Conservation (phyloP, 768 basidiomycete species). For the Rhizopogon sp. region DNA sequence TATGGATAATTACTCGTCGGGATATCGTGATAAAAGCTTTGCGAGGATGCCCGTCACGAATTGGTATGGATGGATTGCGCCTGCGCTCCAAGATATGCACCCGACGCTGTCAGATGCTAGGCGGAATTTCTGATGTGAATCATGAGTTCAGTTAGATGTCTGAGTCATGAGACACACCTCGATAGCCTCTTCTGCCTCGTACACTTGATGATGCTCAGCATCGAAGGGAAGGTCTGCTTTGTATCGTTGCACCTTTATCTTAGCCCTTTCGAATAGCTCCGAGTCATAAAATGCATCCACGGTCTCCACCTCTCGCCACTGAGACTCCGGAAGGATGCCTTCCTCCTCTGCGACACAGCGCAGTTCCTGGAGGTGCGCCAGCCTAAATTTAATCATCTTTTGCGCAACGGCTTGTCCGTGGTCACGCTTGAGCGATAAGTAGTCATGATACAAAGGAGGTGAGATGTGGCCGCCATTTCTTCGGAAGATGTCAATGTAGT, state of each 20-base stretch:
- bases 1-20: constrained; percentile 36
- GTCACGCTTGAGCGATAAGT: constrained; percentile 37
- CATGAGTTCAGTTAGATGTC: not conserved
- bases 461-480: constrained; percentile 73
- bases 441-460: constrained; percentile 57
- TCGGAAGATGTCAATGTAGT: not conserved
- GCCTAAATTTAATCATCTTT: constrained; percentile 55
- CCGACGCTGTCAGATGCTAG: constrained; percentile 42
- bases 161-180: constrained; percentile 13
- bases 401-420: constrained; percentile 44
- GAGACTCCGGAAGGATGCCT: constrained; percentile 44
- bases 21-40: constrained; percentile 43
- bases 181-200: constrained; percentile 29
- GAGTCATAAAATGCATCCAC: constrained; percentile 51
- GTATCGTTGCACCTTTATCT: constrained; percentile 39
- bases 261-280: constrained; percentile 37
- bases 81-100: constrained; percentile 49
- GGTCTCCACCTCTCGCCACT: constrained; percentile 53
- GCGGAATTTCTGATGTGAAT: constrained; percentile 36
- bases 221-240: constrained; percentile 47
- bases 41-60: constrained; percentile 59
- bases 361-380: constrained; percentile 50
- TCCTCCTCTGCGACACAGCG: constrained; percentile 49
- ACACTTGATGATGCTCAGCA: constrained; percentile 26
- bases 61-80: constrained; percentile 66